phyloP scores from a whole-genome alignment of 1,139 yeast species.

The Nakaseomyces nivariensis region DNA sequence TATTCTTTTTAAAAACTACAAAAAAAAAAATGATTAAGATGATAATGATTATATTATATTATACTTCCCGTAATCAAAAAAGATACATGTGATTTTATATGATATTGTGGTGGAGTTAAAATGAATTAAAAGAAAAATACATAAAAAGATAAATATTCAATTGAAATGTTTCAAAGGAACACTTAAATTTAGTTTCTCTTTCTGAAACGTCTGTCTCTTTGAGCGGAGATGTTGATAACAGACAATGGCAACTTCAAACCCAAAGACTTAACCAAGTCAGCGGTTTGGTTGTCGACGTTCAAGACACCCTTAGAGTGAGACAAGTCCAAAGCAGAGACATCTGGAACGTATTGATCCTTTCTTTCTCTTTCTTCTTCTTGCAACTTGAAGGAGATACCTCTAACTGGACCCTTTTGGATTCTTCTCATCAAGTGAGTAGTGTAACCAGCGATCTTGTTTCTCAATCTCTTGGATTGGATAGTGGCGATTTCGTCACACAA shows the following conservation, averaged over 20 bases:
- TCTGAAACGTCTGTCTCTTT: constrained; percentile 93
- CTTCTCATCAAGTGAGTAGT: constrained; percentile 99
- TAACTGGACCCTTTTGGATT: constrained; percentile 99
- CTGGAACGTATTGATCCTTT: constrained; percentile 99
- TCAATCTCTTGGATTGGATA: constrained; percentile 98
- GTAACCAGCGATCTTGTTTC: constrained; percentile 99
- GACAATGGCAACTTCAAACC: constrained; percentile 94
- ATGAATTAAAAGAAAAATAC: constrained; percentile 10
- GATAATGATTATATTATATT: constrained; percentile 5
- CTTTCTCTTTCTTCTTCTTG: constrained; percentile 99
- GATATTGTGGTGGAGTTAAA: constrained; percentile 1
- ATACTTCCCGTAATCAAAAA: constrained; percentile 4
- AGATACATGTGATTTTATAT: constrained; percentile 2
- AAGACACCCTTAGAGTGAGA: constrained; percentile 93
- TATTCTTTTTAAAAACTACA: too few relatives aligned
- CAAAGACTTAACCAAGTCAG: constrained; percentile 88
- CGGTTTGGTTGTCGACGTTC: constrained; percentile 97
- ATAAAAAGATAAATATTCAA: constrained; percentile 7
- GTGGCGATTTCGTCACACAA: constrained; percentile 97
- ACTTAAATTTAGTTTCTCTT: constrained; percentile 62
- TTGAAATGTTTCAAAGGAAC: not conserved
- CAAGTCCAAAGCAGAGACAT: constrained; percentile 98
- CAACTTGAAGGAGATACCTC: constrained; percentile 99
- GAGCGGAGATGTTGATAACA: constrained; percentile 86
- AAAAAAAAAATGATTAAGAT: not conserved